Percentiles rank a stretch among this genome's conserved stretches.
Evolutionary conservation across 495 filamentous ascomycete species (phyloP).

Genomic region (Lasiosphaeria miniovina): DNA sequence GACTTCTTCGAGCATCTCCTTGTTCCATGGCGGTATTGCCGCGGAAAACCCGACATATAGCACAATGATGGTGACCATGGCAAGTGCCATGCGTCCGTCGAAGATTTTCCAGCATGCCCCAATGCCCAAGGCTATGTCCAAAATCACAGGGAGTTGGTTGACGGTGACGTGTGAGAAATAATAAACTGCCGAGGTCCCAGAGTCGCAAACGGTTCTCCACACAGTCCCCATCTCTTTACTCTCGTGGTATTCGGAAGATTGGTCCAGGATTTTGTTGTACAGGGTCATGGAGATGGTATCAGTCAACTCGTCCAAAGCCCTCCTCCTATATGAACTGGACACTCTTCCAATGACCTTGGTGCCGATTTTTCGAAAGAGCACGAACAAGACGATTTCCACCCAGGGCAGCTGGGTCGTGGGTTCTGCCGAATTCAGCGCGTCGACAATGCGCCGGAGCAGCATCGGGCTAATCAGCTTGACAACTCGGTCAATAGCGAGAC

Average conservation of each 20-base stretch:
- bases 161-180: conserved; percentile 3
- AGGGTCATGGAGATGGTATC: conserved; percentile 4
- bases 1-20: background rate
- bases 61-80: conserved; percentile 4
- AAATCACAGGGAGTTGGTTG: background rate
- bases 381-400: conserved; percentile 4
- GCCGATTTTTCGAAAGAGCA: background rate
- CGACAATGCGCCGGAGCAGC: conserved; percentile 7
- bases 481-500: background rate
- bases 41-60: background rate
- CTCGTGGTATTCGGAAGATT: conserved; percentile 9
- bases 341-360: background rate
- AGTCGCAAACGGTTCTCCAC: background rate
- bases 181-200: background rate
- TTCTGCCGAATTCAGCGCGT: background rate
- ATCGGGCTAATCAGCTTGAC: conserved; percentile 5
- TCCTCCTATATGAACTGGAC: background rate
- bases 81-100: conserved; percentile 1
- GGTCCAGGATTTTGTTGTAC: conserved; percentile 10
- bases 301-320: background rate
- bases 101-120: conserved; percentile 6
- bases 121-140: conserved; percentile 5
- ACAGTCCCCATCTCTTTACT: conserved; percentile 7
- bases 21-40: background rate
- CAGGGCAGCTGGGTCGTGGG: background rate